phyloP scores from a whole-genome alignment of 352 stramenopile species.

The Phytopythium oedochilum region DNA sequence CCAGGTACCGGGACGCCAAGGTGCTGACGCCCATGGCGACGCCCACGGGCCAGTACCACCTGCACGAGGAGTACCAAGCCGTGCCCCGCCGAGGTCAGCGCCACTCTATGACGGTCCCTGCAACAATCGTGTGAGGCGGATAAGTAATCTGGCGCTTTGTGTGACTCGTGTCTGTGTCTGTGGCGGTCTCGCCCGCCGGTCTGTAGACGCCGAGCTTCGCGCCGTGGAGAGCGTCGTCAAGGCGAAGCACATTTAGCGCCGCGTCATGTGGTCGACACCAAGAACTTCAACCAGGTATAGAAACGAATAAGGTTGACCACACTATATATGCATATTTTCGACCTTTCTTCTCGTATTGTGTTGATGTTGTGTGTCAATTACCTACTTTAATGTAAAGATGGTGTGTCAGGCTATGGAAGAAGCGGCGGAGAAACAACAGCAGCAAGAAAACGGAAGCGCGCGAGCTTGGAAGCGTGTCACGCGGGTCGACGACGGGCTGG shows the following conservation, averaged over 20 bases:
- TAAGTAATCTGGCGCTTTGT: not conserved
- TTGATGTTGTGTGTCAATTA: not conserved
- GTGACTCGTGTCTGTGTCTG: not conserved
- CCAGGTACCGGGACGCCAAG: constrained; percentile 1
- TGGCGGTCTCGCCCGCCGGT: not conserved
- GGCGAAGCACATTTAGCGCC: not conserved
- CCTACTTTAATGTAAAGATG: not conserved
- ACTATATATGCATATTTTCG: not conserved
- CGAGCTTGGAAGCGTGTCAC: not conserved
- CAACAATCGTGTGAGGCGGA: not conserved
- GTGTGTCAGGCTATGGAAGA: not conserved
- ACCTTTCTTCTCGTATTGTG: too few species aligned
- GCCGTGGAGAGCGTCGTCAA: not conserved
- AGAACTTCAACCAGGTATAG: not conserved
- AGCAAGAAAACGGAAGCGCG: not conserved
- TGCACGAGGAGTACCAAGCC: not conserved
- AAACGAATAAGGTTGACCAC: not conserved
- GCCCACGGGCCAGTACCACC: not conserved
- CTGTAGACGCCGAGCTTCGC: not conserved
- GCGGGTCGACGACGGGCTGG: not conserved
- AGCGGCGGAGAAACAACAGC: not conserved
- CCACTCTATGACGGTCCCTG: not conserved
- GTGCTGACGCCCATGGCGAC: not conserved
- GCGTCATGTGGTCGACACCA: not conserved
- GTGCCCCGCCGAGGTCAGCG: not conserved